Evolutionary conservation across 441 rosid species (phyloP).

Genomic region (Euphorbia corollata): DNA sequence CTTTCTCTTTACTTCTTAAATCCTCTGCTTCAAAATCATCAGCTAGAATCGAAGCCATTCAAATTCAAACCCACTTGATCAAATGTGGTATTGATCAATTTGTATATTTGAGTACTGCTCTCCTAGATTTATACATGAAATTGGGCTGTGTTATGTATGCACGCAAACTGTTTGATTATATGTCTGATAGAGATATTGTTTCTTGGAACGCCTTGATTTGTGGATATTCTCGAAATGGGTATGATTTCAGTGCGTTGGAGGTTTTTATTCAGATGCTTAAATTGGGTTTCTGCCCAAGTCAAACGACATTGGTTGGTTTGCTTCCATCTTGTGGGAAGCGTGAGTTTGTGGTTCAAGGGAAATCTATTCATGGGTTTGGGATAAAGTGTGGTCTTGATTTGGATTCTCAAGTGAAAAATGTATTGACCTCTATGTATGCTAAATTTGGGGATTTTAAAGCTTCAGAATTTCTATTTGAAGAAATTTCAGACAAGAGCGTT

Average conservation of each 20-base stretch:
- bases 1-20: conserved; percentile 56
- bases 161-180: conserved; percentile 47
- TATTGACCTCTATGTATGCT: conserved; percentile 53
- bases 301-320: conserved; percentile 49
- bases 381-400: conserved; percentile 28
- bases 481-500: conserved; percentile 6
- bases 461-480: conserved; percentile 11
- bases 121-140: conserved; percentile 38
- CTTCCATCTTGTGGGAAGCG: conserved; percentile 51
- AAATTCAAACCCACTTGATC: conserved; percentile 46
- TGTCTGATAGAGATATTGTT: conserved; percentile 59
- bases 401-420: conserved; percentile 52
- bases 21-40: conserved; percentile 25
- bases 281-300: conserved; percentile 46
- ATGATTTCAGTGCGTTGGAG: conserved; percentile 33
- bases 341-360: conserved; percentile 50
- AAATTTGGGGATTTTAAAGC: conserved; percentile 44
- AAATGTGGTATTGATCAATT: conserved; percentile 48
- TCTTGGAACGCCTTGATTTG: conserved; percentile 76
- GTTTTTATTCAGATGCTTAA: conserved; percentile 45
- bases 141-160: conserved; percentile 38
- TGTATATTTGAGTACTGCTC: conserved; percentile 50
- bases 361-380: conserved; percentile 50
- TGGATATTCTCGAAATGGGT: conserved; percentile 61
- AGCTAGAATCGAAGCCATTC: conserved; percentile 28